Percentiles rank a stretch among this genome's conserved stretches.
Conservation (phyloP, 2,329 filamentous ascomycete species). For the Alternaria ventricosa region DNA sequence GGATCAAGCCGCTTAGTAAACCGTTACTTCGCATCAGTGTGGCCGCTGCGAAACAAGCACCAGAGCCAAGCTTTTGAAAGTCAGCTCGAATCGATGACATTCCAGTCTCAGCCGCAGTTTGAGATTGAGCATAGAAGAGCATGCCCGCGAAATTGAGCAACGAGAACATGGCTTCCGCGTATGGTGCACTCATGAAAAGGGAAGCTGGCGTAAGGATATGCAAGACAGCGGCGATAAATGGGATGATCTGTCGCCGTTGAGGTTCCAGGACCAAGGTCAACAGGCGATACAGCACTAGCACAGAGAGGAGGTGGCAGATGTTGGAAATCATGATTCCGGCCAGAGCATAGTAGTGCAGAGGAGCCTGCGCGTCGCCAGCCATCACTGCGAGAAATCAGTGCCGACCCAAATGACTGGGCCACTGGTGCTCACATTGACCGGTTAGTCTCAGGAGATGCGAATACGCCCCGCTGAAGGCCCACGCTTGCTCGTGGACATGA, state of each 20-base stretch:
- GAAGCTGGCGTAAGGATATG: constrained; percentile 89
- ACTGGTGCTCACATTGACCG: constrained; percentile 49
- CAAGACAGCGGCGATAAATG: constrained; percentile 73
- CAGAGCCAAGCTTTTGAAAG: constrained; percentile 65
- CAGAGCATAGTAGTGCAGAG: constrained; percentile 48
- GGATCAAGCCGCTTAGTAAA: constrained; percentile 78
- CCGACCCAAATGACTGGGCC: constrained; percentile 3
- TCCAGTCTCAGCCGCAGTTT: constrained; percentile 17
- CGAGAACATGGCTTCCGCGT: constrained; percentile 81
- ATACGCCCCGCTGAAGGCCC: constrained; percentile 75
- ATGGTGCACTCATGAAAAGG: constrained; percentile 86
- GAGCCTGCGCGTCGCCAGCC: constrained; percentile 6
- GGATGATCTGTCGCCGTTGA: constrained; percentile 52
- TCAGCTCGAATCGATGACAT: constrained; percentile 41
- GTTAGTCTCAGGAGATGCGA: constrained; percentile 53
- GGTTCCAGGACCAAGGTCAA: constrained; percentile 59
- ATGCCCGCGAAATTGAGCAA: constrained; percentile 77
- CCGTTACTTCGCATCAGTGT: constrained; percentile 84
- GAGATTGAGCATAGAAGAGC: constrained; percentile 67
- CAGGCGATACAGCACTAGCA: constrained; percentile 73
- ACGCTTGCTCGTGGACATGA: constrained; percentile 80
- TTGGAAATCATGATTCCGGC: constrained; percentile 73
- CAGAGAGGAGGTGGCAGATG: constrained; percentile 76
- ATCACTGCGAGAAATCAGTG: constrained; percentile 47
- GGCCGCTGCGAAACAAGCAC: constrained; percentile 73